Percentiles rank a stretch among this genome's conserved stretches.
Evolutionary conservation across 2,329 filamentous ascomycete species (phyloP).

Genomic region (Onygena corvina): DNA sequence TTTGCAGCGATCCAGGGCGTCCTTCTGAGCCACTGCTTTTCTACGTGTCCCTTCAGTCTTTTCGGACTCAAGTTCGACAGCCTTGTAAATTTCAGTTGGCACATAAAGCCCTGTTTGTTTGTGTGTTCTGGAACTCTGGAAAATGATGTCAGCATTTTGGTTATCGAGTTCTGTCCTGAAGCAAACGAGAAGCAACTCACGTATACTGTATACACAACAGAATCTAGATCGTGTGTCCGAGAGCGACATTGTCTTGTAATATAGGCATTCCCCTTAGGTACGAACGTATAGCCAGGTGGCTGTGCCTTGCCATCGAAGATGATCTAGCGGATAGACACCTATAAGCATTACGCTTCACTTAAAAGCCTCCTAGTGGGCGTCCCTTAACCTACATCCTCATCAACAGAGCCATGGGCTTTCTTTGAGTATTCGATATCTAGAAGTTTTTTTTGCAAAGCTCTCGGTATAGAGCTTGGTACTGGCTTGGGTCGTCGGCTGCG

Average conservation of each 20-base stretch:
- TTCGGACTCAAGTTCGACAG: conserved; percentile 30
- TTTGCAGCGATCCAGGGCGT: conserved; percentile 22
- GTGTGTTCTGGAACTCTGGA: conserved; percentile 24
- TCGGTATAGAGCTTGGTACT: neutral
- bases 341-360: too few species aligned
- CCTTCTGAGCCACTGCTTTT: conserved; percentile 28
- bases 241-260: conserved; percentile 33
- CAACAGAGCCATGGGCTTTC: neutral
- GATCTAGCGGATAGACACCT: conserved; percentile 23
- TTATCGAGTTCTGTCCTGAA: conserved; percentile 1
- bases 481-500: neutral
- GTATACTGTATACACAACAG: conserved; percentile 28
- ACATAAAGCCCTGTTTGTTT: conserved; percentile 34
- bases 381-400: conserved; percentile 4
- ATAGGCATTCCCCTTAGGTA: conserved; percentile 34
- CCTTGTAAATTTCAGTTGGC: conserved; percentile 28
- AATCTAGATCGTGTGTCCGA: conserved; percentile 24
- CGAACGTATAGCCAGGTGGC: conserved; percentile 28
- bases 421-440: neutral
- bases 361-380: too few species aligned
- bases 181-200: conserved; percentile 19
- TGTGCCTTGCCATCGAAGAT: conserved; percentile 22
- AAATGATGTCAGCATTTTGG: neutral
- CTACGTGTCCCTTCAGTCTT: conserved; percentile 32
- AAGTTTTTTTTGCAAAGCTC: neutral